Conservation (phyloP, 2,329 filamentous ascomycete species). For the Phaeomoniella chlamydospora region DNA sequence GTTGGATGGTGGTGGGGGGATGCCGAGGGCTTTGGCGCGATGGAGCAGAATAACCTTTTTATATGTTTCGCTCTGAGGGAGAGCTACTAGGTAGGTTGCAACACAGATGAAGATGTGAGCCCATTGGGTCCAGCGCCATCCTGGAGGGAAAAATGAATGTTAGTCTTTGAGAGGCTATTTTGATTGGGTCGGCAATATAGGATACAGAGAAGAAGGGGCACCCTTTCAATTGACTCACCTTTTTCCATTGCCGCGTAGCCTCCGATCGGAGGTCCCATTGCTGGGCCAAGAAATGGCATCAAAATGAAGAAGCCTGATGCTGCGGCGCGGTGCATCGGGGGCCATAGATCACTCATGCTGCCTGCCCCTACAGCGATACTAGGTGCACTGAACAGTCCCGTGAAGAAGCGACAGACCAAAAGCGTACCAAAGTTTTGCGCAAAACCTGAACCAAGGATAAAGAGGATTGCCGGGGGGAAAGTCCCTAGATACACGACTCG, state of each 20-base stretch:
- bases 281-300: slow-evolving; percentile 51
- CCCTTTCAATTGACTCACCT: no score
- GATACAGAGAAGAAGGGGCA: no score
- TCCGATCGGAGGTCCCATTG: slow-evolving; percentile 23
- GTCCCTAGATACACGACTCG: slow-evolving; percentile 20
- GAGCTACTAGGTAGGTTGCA: slow-evolving; percentile 43
- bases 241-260: slow-evolving; percentile 1
- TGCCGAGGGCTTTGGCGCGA: slow-evolving; percentile 39
- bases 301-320: slow-evolving; percentile 42
- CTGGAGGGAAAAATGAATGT: no score
- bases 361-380: slow-evolving; percentile 13
- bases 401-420: slow-evolving; percentile 13
- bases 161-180: no score
- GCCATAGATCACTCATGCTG: slow-evolving; percentile 12
- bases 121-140: slow-evolving; percentile 64
- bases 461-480: slow-evolving; percentile 19
- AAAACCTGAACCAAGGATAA: slow-evolving; percentile 13
- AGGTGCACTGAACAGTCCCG: slow-evolving; percentile 12
- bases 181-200: no score
- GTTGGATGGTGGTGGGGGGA: slow-evolving; percentile 50
- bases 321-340: slow-evolving; percentile 37
- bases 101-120: slow-evolving; percentile 51
- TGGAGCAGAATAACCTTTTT: slow-evolving; percentile 51
- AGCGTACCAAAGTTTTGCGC: slow-evolving; percentile 8
- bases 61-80: slow-evolving; percentile 49